Percentiles rank a stretch among this genome's conserved stretches.
phyloP scores from a whole-genome alignment of 768 basidiomycete genomes.

The Rhodosporidiobolus sp. region DNA sequence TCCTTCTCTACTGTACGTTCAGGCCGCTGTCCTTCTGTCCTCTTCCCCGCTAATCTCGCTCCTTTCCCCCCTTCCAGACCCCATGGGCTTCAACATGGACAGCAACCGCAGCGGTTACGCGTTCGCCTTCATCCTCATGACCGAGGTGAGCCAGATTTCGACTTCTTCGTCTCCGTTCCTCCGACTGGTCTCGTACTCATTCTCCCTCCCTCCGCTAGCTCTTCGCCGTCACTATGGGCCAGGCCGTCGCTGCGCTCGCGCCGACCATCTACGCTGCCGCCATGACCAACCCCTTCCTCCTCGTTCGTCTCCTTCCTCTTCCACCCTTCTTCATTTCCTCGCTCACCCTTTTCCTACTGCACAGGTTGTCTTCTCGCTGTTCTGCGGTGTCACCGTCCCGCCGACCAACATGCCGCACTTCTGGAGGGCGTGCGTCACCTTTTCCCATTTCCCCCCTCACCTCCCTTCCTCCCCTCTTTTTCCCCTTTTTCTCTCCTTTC shows the following conservation, averaged over 20 bases:
- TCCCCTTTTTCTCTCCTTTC: too few species aligned
- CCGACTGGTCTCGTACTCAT: neutral
- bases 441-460: too few species aligned
- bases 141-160: constrained; percentile 8
- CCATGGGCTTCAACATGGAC: constrained; percentile 46
- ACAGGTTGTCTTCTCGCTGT: constrained; percentile 52
- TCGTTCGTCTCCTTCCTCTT: constrained; percentile 40
- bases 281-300: constrained; percentile 73
- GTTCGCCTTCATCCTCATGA: constrained; percentile 48
- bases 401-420: constrained; percentile 62
- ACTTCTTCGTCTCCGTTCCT: too few species aligned
- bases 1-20: constrained; percentile 46
- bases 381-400: constrained; percentile 78
- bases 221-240: constrained; percentile 65
- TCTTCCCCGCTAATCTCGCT: neutral
- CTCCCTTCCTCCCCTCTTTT: too few species aligned
- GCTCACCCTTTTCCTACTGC: neutral
- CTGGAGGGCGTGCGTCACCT: constrained; percentile 45
- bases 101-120: constrained; percentile 47
- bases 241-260: constrained; percentile 67
- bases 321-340: constrained; percentile 41
- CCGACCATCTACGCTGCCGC: constrained; percentile 76
- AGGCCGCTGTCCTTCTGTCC: neutral
- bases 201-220: constrained; percentile 72
- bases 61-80: constrained; percentile 43